These are phyloP conservation scores for Rhododendron kiyosumense DNA, from an alignment of 148 eudicot species.

Conservation along the genomic window DNA sequence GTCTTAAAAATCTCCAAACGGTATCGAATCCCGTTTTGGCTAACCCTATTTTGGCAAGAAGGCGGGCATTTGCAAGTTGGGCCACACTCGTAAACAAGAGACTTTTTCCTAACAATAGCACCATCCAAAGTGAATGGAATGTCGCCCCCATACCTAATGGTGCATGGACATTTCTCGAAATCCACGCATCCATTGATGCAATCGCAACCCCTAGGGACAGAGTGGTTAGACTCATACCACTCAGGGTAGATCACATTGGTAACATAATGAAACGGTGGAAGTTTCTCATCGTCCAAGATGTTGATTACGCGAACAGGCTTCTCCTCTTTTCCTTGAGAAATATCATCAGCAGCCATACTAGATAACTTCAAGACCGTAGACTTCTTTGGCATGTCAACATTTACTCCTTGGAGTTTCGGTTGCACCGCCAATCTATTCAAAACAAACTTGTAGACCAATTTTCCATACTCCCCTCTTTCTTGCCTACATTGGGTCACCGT, in stretches of 20 bases:
- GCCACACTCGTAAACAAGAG: constrained; percentile 37
- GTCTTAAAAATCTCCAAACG: constrained; percentile 24
- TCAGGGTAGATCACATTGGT: constrained; percentile 24
- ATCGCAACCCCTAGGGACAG: constrained; percentile 22
- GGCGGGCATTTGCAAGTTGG: constrained; percentile 28
- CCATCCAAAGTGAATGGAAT: constrained; percentile 26
- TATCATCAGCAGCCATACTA: constrained; percentile 9
- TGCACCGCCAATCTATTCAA: constrained; percentile 33
- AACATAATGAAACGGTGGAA: constrained; percentile 19
- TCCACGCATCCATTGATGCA: constrained; percentile 31
- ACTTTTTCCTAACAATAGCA: constrained; percentile 8
- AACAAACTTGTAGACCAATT: constrained; percentile 40
- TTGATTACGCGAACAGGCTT: constrained; percentile 23
- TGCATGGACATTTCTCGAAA: constrained; percentile 19
- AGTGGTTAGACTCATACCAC: neutral
- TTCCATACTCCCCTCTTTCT: constrained; percentile 24
- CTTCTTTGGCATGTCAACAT: neutral
- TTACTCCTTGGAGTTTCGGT: constrained; percentile 3
- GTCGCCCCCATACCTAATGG: constrained; percentile 28
- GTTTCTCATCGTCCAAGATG: constrained; percentile 13
- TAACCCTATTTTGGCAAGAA: constrained; percentile 23
- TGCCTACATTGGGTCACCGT: constrained; percentile 21
- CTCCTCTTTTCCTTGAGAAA: constrained; percentile 32
- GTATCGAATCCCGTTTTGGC: constrained; percentile 19
- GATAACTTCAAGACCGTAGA: neutral